These are phyloP conservation scores for Petunia secreta DNA, from an alignment of 257 asterid genomes.

Conservation along the genomic window DNA sequence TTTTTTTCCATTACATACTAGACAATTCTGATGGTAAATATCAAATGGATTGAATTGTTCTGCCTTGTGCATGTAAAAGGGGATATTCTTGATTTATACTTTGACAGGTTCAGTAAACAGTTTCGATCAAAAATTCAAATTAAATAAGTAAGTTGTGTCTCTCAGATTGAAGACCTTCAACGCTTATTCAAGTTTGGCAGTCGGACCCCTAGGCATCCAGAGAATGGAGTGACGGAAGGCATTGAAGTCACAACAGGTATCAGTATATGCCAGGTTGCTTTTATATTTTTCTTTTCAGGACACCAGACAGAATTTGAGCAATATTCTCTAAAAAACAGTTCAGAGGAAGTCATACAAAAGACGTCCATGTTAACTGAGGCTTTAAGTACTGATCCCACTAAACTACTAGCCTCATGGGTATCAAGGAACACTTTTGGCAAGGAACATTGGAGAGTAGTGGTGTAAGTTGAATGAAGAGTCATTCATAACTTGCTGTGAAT, in stretches of 20 bases:
- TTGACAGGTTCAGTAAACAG: neutral
- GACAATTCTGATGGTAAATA: too few species aligned
- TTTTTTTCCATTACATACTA: too few species aligned
- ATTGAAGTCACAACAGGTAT: slow-evolving; percentile 63
- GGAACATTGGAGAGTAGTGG: too few species aligned
- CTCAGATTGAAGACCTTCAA: slow-evolving; percentile 52
- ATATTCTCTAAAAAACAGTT: slow-evolving; percentile 7
- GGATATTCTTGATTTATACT: neutral
- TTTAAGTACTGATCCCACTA: neutral
- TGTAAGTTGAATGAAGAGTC: neutral
- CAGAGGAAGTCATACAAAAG: neutral
- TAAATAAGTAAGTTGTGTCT: neutral
- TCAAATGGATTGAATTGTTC: neutral
- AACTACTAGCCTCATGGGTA: neutral
- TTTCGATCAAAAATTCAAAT: neutral
- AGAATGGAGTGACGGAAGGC: slow-evolving; percentile 51
- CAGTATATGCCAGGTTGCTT: neutral
- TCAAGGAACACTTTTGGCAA: too few species aligned
- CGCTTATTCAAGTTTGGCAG: slow-evolving; percentile 50
- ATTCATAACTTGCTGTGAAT: neutral
- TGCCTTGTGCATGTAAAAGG: neutral
- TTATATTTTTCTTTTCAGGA: neutral
- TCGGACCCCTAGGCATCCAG: slow-evolving; percentile 59
- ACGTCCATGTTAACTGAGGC: neutral
- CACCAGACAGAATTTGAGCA: neutral